Base-by-base conservation (phyloP, 805 yeast species). In the Suhomyces sp. region DNA sequence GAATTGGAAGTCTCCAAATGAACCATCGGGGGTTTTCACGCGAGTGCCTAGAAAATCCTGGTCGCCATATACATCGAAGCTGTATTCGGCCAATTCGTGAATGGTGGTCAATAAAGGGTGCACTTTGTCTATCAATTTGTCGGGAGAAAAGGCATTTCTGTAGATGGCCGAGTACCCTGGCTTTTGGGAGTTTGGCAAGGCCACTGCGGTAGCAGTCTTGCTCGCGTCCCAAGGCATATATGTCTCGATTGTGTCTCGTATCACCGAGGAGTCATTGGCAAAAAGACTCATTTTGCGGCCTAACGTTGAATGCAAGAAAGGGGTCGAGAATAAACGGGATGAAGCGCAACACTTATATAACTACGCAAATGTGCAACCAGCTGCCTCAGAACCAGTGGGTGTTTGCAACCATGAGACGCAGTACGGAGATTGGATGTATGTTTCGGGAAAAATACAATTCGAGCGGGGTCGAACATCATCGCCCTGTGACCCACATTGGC, bases 91-190 rank as follows among this genome's bases (percentile, higher is more conserved):
- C 42, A 61, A 17, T 22, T 50, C 57, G 48, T 54, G 50, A 45
- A 56, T 50, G 3, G 70, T 65, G 47, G 55, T 57, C 46, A 65
- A 50, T 12, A 54, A 57, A 45, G 62, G 56, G 56, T 59, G 24
- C 57, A 65, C 22, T 46, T 54, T 36, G 58, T 44, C 57, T 57
- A 62, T 73, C 60, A 67, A 44, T 19, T 54, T 57, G 15, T 56
- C 51, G 12, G 65, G 65, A 19, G 59, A 58, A 22, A 66, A 64
- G n/a, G 50, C 49, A 57, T 67, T 71, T 44, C 76, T 58, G 59
- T 68, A 72, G 44, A 71, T 61, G 2, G 64, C 57, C 3, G 73
- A 67, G 54, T 48, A 66, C 0, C 73, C 76, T 1, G 58, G 58
- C 42, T 53, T 55, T n/a, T 51, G 60, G n/a, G 55, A 48, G 8